Evolutionary conservation across 371 early-diverging fungal species (phyloP), one percentile per base, ranked within the genome.

Genomic region (Actinomortierella wolfii): DNA sequence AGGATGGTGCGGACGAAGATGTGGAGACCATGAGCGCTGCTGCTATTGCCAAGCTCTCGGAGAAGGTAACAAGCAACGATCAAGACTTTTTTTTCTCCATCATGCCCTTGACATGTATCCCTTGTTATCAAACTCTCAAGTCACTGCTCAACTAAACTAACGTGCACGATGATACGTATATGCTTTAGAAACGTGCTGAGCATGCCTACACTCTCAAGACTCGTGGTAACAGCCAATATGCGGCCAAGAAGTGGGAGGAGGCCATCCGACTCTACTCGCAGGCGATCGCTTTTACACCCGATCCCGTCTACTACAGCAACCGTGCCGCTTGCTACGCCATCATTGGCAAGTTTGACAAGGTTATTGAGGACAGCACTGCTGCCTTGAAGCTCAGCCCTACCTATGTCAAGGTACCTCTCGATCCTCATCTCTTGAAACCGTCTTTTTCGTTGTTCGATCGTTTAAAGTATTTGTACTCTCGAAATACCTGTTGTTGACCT

Each of bases 231-330:
- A 85, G 85, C 63, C 86, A 89, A 68, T 98, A 91, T 77, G 84
- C 85, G 40, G 85, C 86, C 68, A 89, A 87, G 75, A 88, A 91
- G 70, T 96, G 89, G 79, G 78, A 84, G 25, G 92, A 91, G 56
- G 98, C 98, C 18, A 89, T 94, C 54, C 85, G 88, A 56, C 77
- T 89, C 51, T 97, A 97, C 77, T 86, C 94, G 13, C 85, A 91
- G 64, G 98, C 98, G 3, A 90, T 98, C 66, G 84, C 83, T 21
- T 86, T 89, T 67, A 87, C 83, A 56, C 78, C 81, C 8, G 87
- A 94, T 73, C 87, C 92, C 14, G 91, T 98, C 48, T 97, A 87
- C 64, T 97, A 84, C 79, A 89, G 94, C 63, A 98, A 98, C 85
- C 90, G 98, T 46, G 97, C 97, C 14, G 98, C 96, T 14, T 95